Evolutionary conservation across 805 yeast species (phyloP).

Genomic region (Alloascoidea africana): DNA sequence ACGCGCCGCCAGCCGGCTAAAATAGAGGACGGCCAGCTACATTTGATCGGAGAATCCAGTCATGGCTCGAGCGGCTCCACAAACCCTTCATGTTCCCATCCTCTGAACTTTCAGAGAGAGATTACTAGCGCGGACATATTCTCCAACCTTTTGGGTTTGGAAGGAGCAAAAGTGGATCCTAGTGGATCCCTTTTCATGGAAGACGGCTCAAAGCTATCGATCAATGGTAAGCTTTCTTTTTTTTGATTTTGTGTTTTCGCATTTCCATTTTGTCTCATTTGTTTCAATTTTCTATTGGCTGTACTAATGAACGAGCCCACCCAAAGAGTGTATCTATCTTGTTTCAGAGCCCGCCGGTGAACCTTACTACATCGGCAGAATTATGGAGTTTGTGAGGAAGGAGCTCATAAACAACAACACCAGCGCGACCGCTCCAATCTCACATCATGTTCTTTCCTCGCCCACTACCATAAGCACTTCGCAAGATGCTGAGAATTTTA

Average conservation of each 20-base stretch:
- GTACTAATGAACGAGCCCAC: too few species aligned
- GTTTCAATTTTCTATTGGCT: conserved; percentile 2
- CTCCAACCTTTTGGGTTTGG: conserved; percentile 22
- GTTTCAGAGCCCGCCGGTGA: conserved; percentile 89
- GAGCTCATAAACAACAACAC: conserved; percentile 11
- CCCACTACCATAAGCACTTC: background rate
- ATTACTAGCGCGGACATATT: conserved; percentile 10
- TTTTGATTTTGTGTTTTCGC: background rate
- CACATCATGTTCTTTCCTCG: background rate
- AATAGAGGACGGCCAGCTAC: background rate
- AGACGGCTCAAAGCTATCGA: conserved; percentile 12
- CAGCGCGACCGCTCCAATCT: background rate
- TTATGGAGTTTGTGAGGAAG: conserved; percentile 52
- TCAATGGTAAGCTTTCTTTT: conserved; percentile 13
- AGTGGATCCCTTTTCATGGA: conserved; percentile 15
- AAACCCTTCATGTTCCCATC: too few species aligned
- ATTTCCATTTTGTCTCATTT: background rate
- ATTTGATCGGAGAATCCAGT: background rate
- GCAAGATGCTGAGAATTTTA: conserved; percentile 33
- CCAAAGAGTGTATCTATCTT: conserved; percentile 62
- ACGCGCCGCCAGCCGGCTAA: background rate
- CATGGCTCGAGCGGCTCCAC: conserved; percentile 1
- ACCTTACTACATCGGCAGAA: conserved; percentile 79
- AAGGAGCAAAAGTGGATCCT: conserved; percentile 20
- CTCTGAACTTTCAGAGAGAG: background rate